Evolutionary conservation across 2,329 filamentous ascomycete genomes (phyloP).

Genomic region (Immersiporthe knoxdaviesiana): DNA sequence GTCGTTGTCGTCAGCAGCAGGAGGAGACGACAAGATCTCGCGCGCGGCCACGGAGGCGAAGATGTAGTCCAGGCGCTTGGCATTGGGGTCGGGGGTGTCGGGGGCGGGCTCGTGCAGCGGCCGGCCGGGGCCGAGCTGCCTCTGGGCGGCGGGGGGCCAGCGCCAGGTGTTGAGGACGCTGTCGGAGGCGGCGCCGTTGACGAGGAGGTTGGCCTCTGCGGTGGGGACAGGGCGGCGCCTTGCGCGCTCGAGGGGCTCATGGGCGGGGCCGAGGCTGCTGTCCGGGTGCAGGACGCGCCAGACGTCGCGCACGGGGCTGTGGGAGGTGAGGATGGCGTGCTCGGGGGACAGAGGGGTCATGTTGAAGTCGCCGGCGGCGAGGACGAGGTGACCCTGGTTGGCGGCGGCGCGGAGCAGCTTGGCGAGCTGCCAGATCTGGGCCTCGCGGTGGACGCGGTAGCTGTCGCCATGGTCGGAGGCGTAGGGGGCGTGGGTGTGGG

Average conservation of each 20-base stretch:
- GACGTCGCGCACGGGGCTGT: conserved; percentile 76
- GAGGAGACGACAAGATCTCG: conserved; percentile 31
- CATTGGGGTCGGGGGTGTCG: conserved; percentile 68
- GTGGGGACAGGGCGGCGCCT: conserved; percentile 71
- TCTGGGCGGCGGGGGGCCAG: conserved; percentile 75
- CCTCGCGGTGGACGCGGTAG: conserved; percentile 86
- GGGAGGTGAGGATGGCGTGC: conserved; percentile 78
- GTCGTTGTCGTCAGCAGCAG: not conserved
- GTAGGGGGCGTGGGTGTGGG: conserved; percentile 89
- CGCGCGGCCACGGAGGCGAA: conserved; percentile 66
- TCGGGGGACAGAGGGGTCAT: conserved; percentile 88
- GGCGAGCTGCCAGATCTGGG: conserved; percentile 93
- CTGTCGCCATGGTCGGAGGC: conserved; percentile 76
- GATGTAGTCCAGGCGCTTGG: conserved; percentile 93
- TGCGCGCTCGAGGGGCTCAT: conserved; percentile 67
- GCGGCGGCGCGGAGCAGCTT: conserved; percentile 84
- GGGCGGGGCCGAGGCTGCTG: conserved; percentile 75
- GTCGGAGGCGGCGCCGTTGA: conserved; percentile 89
- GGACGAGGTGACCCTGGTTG: conserved; percentile 78
- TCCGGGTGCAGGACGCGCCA: conserved; percentile 86
- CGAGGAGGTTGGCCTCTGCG: conserved; percentile 74
- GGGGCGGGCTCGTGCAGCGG: conserved; percentile 65
- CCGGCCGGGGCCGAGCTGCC: conserved; percentile 66
- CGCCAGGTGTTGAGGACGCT: conserved; percentile 90
- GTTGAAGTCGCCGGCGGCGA: conserved; percentile 94